Evolutionary conservation across 176 grass and related monocot species (phyloP).

Genomic region (Melocanna baccifera): DNA sequence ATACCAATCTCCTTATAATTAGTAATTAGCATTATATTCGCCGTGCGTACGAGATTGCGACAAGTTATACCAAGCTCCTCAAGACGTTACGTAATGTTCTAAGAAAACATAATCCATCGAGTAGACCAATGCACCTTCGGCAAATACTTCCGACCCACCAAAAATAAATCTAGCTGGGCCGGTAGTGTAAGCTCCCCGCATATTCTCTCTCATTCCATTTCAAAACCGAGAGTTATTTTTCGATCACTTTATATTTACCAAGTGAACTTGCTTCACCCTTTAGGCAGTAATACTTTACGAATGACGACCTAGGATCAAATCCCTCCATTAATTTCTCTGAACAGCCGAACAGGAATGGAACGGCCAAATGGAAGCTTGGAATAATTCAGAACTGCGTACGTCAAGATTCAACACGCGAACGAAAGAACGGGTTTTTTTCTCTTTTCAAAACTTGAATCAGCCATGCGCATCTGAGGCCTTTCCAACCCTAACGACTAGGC

Average conservation of each 20-base stretch:
- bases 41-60: too few relatives aligned
- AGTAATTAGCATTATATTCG: too few relatives aligned
- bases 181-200: background rate
- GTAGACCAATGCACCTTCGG: background rate
- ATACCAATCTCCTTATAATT: too few relatives aligned
- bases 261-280: background rate
- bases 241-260: background rate
- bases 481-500: background rate
- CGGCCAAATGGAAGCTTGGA: background rate
- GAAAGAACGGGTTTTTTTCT: background rate
- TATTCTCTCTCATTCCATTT: background rate
- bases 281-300: background rate
- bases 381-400: background rate
- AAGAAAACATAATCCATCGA: background rate
- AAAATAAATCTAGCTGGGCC: background rate
- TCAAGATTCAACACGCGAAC: conserved; percentile 24
- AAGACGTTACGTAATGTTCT: too few relatives aligned
- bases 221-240: background rate
- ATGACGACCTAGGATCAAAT: background rate
- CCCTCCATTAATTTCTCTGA: background rate
- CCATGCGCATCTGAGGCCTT: background rate
- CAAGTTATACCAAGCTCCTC: too few relatives aligned
- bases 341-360: background rate
- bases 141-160: background rate
- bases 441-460: background rate